Evolutionary conservation across 495 filamentous ascomycete species (phyloP).

Genomic region (Penicillium cinerascens): DNA sequence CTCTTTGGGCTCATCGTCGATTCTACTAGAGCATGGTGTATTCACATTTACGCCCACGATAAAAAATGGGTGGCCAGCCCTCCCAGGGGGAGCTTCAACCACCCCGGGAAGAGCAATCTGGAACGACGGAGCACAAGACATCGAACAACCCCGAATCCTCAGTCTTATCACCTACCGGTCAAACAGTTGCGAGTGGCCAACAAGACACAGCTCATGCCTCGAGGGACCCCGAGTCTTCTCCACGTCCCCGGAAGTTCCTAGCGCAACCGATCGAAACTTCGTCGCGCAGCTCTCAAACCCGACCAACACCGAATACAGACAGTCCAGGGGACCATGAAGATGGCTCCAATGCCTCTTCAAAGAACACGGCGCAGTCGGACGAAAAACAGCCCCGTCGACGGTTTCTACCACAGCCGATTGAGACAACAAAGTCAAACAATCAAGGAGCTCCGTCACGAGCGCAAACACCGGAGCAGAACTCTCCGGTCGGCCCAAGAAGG

Average conservation of each 20-base stretch:
- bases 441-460: constrained; percentile 1
- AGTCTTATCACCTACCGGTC: background rate
- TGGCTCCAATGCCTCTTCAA: background rate
- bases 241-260: constrained; percentile 34
- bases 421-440: constrained; percentile 25
- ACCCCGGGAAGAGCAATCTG: background rate
- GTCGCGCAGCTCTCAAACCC: constrained; percentile 51
- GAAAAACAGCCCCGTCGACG: constrained; percentile 4
- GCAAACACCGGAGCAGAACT: constrained; percentile 8
- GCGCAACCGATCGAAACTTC: constrained; percentile 69
- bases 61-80: constrained; percentile 5
- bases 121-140: background rate
- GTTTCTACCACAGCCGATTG: constrained; percentile 29
- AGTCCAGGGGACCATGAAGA: background rate
- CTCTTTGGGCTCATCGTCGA: background rate
- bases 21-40: constrained; percentile 3
- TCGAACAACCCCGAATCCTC: background rate
- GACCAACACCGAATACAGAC: constrained; percentile 27
- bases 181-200: background rate
- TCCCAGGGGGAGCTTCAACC: background rate
- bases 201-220: background rate
- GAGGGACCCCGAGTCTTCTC: background rate
- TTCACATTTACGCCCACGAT: background rate
- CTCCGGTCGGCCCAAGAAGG: constrained; percentile 30
- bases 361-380: background rate